These are phyloP conservation scores for Marasmius oreades DNA, from an alignment of 1,284 basidiomycete genomes.

Conservation along the genomic window DNA sequence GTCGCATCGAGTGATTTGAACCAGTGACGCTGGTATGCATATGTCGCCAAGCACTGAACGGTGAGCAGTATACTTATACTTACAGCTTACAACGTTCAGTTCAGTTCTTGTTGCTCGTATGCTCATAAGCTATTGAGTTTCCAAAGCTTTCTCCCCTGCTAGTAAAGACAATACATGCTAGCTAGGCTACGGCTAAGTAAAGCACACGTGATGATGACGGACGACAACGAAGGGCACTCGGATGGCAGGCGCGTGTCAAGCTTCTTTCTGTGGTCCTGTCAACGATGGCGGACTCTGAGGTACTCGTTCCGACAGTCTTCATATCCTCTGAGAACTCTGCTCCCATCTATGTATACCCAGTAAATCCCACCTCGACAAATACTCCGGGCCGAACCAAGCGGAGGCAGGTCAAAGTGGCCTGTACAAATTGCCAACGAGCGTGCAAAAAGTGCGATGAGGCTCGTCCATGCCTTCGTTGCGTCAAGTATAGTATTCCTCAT, in stretches of 20 bases:
- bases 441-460: slow-evolving; percentile 91
- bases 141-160: no score
- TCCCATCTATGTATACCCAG: slow-evolving; percentile 3
- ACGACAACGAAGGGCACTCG: neutral
- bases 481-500: slow-evolving; percentile 80
- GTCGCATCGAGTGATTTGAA: no score
- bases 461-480: slow-evolving; percentile 80
- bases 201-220: no score
- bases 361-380: slow-evolving; percentile 25
- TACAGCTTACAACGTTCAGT: no score
- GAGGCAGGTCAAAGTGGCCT: slow-evolving; percentile 87
- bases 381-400: slow-evolving; percentile 64
- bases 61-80: no score
- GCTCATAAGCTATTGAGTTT: no score
- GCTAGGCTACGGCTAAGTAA: no score
- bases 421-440: slow-evolving; percentile 85
- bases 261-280: neutral
- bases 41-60: no score
- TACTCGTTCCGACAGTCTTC: neutral
- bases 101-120: no score
- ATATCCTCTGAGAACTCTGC: neutral
- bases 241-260: neutral
- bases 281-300: neutral
- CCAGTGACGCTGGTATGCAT: no score
- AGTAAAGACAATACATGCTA: no score